These are phyloP conservation scores for Starmerella bacillaris DNA, from an alignment of 805 yeast genomes.

Conservation along the genomic window DNA sequence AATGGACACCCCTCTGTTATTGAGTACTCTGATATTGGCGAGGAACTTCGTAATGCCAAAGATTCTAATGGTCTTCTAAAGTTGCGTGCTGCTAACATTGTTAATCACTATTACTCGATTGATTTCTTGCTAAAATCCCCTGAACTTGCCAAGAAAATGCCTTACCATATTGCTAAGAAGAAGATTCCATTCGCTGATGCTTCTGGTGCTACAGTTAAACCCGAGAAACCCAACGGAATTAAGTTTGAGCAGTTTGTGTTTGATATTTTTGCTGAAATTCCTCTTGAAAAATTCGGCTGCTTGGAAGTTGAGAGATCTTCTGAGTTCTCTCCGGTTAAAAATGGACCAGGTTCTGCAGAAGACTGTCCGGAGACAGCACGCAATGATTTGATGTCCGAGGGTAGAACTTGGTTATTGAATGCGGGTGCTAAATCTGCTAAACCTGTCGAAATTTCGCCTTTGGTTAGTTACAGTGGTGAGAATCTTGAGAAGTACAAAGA, in stretches of 20 bases:
- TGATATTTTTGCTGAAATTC: conserved; percentile 77
- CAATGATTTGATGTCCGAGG: conserved; percentile 41
- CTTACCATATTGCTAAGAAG: conserved; percentile 90
- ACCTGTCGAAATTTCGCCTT: conserved; percentile 59
- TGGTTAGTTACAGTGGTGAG: conserved; percentile 59
- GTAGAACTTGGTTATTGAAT: conserved; percentile 52
- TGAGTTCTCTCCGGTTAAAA: conserved; percentile 89
- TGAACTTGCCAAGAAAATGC: conserved; percentile 42
- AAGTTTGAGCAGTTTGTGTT: conserved; percentile 93
- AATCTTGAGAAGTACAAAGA: conserved; percentile 43
- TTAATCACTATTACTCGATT: conserved; percentile 84
- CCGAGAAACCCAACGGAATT: conserved; percentile 72
- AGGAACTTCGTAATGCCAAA: conserved; percentile 47
- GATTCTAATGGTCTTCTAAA: conserved; percentile 42
- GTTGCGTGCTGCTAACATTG: conserved; percentile 90
- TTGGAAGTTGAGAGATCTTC: conserved; percentile 70
- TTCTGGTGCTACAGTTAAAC: conserved; percentile 35
- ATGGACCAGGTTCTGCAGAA: conserved; percentile 62
- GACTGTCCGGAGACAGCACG: conserved; percentile 79
- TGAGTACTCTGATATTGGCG: conserved; percentile 80
- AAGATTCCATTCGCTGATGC: conserved; percentile 51
- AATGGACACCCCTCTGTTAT: conserved; percentile 65
- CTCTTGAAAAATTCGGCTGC: conserved; percentile 60
- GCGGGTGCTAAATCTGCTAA: conserved; percentile 45
- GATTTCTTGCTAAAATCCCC: conserved; percentile 47